Conservation (phyloP, 1,284 basidiomycete species). For the Naganishia sp. region DNA sequence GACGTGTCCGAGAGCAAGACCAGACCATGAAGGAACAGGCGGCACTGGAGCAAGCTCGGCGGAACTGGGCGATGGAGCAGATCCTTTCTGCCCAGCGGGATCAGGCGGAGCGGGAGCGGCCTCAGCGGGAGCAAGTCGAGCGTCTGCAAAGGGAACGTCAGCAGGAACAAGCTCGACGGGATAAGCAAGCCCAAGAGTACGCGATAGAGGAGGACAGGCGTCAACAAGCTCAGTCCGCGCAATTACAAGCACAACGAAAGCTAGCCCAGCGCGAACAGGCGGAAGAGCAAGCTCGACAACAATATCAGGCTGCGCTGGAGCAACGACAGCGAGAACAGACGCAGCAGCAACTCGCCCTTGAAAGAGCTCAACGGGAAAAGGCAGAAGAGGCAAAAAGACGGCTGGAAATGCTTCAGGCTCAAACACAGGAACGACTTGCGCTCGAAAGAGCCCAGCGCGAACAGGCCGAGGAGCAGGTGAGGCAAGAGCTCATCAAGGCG, state of each 20-base stretch:
- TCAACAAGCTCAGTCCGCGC: background rate
- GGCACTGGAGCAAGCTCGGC: background rate
- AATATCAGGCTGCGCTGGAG: background rate
- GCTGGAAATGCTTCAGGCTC: background rate
- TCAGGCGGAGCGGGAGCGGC: too few relatives aligned
- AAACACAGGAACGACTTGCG: background rate
- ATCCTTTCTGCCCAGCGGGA: too few relatives aligned
- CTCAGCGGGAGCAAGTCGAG: background rate
- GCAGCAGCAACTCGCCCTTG: too few relatives aligned
- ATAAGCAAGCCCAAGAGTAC: background rate
- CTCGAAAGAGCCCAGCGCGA: background rate
- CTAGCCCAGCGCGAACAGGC: background rate
- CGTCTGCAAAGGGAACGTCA: background rate
- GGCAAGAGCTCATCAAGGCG: background rate
- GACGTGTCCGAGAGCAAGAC: too few relatives aligned
- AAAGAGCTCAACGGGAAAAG: background rate
- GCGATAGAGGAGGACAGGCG: background rate
- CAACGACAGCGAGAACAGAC: background rate
- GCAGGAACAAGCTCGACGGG: background rate
- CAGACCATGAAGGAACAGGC: too few relatives aligned
- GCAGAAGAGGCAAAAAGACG: background rate
- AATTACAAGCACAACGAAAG: background rate
- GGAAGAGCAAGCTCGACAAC: background rate
- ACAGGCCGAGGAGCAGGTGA: background rate
- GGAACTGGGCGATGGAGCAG: background rate